These are phyloP conservation scores for Phytophthora nicotianae DNA, from an alignment of 352 stramenopile species.

Conservation along the genomic window DNA sequence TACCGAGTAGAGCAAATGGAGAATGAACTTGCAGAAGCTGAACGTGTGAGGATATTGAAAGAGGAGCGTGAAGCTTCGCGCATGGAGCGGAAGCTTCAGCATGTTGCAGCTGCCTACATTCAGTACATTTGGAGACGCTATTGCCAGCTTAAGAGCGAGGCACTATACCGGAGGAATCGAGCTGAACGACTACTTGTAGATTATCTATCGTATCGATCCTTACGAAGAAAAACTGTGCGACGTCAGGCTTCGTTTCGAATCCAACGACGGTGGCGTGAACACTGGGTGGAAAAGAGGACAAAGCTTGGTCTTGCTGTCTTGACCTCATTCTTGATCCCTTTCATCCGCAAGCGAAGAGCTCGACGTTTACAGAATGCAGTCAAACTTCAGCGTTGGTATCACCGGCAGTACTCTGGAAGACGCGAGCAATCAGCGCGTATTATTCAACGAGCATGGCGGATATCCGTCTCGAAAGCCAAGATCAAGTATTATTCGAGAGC, in stretches of 20 bases:
- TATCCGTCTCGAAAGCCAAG: constrained; percentile 40
- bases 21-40: constrained; percentile 49
- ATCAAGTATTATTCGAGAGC: constrained; percentile 36
- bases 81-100: constrained; percentile 63
- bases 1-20: constrained; percentile 53
- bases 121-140: constrained; percentile 63
- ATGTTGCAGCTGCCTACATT: constrained; percentile 73
- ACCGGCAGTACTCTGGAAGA: not conserved
- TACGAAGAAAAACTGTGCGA: constrained; percentile 17
- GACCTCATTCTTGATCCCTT: constrained; percentile 22
- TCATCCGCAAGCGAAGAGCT: constrained; percentile 17
- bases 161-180: constrained; percentile 15
- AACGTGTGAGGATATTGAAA: constrained; percentile 37
- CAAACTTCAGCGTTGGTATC: constrained; percentile 47
- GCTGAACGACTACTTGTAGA: constrained; percentile 41
- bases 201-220: constrained; percentile 32
- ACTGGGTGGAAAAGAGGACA: constrained; percentile 9
- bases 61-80: constrained; percentile 59
- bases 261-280: constrained; percentile 39
- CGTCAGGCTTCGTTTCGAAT: constrained; percentile 39
- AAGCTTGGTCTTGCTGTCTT: constrained; percentile 24
- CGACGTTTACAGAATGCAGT: constrained; percentile 6
- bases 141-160: constrained; percentile 14
- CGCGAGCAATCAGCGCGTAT: constrained; percentile 15
- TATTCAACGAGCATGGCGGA: constrained; percentile 58